Conservation (phyloP, 345 rosid species). For the Mallotus nudiflorus region DNA sequence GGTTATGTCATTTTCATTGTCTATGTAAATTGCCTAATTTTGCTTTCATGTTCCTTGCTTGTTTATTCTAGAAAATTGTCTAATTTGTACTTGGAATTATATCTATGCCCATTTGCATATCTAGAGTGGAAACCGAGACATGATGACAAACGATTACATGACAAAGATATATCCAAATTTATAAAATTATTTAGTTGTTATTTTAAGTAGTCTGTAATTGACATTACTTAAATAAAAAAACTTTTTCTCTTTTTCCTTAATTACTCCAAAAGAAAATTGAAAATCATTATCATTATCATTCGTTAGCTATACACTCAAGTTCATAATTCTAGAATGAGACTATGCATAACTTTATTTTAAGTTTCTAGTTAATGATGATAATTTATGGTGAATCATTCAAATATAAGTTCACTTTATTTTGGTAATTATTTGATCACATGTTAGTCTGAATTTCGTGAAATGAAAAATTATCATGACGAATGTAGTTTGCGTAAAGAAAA, state of each 20-base stretch:
- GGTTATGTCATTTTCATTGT: neutral
- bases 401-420: neutral
- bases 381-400: neutral
- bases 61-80: neutral
- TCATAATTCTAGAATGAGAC: too few species aligned
- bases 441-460: neutral
- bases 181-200: too few species aligned
- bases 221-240: too few species aligned
- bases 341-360: too few species aligned
- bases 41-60: neutral
- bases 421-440: neutral
- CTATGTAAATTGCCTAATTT: neutral
- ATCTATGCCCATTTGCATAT: neutral
- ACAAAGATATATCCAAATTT: neutral
- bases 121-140: neutral
- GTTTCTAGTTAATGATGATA: neutral
- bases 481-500: too few species aligned
- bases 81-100: too few species aligned
- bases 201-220: too few species aligned
- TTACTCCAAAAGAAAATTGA: too few species aligned
- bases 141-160: constrained; percentile 2
- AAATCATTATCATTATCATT: too few species aligned
- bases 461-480: too few species aligned
- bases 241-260: too few species aligned
- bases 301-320: too few species aligned